Base-by-base conservation (phyloP, 2,329 filamentous ascomycete species). In the Neofusicoccum cordaticola region DNA sequence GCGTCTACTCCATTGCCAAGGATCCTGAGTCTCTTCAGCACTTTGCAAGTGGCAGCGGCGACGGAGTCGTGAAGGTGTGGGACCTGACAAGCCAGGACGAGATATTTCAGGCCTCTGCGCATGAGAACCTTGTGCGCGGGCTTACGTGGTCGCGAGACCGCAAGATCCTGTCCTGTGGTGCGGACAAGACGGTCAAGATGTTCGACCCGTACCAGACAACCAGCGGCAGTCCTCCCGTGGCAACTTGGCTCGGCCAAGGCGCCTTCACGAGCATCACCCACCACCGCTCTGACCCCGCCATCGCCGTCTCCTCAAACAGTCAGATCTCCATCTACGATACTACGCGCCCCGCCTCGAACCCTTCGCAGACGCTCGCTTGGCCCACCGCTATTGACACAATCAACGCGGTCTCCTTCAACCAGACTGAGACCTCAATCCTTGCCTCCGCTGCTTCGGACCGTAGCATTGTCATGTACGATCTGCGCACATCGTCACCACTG, bases 121-220 rank as follows among this genome's bases (percentile, higher is more conserved):
- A 99, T 75, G 91, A 97, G 71, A 96, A 96, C 70, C 89, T 97
- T 50, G 92, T 98, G 70, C 97, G 96, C 82, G 91, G 90, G 13
- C 84, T 97, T 74, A 90, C 89, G 70, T 99, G 94, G 90, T 97
- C 93, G 2, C 85, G 87, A 50, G 92, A 96, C 71, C 86, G 89
- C 73, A 94, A 93, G 74, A 82, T 98, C 13, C 81, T 98, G 52
- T 94, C 92, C 1, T 97, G 93, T 74, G 93, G 91, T 5, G 89
- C 88, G 66, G 95, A 99, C 78, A 87, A 88, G 69, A 90, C 91
- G 3, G 86, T 98, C 72, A 97, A 98, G 77, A 82, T 99, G 37
- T 97, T 91, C 79, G 93, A 97, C 71, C 93, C 94, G 0, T 96
- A 96, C 76, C 88, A 90, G 75, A 89, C 89, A 7, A 77, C 86